These are phyloP conservation scores for Chloris gayana DNA, from an alignment of 176 grass and related monocot genomes.

Conservation along the genomic window DNA sequence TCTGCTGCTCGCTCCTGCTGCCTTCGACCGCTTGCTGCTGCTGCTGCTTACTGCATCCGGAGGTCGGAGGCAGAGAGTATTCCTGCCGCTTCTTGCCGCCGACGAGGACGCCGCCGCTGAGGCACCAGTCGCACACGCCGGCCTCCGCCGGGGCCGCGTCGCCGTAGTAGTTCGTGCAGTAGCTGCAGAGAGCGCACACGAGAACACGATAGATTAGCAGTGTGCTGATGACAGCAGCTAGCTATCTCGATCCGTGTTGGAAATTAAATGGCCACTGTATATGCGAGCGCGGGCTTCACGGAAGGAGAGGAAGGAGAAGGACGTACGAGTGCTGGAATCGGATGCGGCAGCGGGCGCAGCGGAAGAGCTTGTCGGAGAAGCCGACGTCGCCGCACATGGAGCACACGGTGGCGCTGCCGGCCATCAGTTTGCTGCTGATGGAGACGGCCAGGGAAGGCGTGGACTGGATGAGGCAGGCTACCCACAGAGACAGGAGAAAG, in stretches of 20 bases:
- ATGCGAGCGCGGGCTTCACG: no score
- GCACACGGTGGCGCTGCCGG: constrained; percentile 49
- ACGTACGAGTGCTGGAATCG: constrained; percentile 92
- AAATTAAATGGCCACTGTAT: no score
- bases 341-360: constrained; percentile 73
- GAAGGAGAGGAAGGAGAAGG: background rate
- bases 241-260: no score
- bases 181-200: constrained; percentile 27
- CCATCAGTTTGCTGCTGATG: no score
- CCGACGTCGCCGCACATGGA: constrained; percentile 99
- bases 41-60: background rate
- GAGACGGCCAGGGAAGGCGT: background rate
- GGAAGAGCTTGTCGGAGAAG: constrained; percentile 96
- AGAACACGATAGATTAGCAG: background rate
- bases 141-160: constrained; percentile 43
- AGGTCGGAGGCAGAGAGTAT: background rate
- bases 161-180: constrained; percentile 97
- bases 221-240: background rate
- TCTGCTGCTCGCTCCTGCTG: constrained; percentile 4
- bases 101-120: constrained; percentile 41
- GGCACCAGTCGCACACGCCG: constrained; percentile 89
- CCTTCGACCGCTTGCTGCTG: constrained; percentile 11
- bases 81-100: constrained; percentile 18
- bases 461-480: background rate
- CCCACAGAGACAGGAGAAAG: background rate